Evolutionary conservation across 805 yeast species (phyloP).

Genomic region (Sugiyamaella valdiviana): DNA sequence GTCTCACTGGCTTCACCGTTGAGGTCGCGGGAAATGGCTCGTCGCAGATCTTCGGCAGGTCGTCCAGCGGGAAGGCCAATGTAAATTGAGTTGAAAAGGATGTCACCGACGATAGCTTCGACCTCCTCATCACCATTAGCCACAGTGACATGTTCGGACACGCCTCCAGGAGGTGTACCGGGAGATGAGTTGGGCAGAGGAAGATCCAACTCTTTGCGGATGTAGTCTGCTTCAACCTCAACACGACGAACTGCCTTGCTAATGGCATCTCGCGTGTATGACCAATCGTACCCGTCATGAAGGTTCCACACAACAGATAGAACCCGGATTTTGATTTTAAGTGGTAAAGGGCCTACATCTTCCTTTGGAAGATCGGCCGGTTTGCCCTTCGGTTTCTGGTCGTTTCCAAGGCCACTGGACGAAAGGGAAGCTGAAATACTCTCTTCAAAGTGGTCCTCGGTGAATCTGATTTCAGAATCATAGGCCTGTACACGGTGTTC

Average conservation of each 20-base stretch:
- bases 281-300: constrained; percentile 93
- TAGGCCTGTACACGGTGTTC: constrained; percentile 19
- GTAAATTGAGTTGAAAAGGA: constrained; percentile 73
- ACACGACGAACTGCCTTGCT: constrained; percentile 57
- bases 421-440: constrained; percentile 8
- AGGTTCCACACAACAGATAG: constrained; percentile 35
- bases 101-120: constrained; percentile 46
- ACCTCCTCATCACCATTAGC: constrained; percentile 13
- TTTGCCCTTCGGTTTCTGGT: neutral
- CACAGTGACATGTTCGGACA: constrained; percentile 15
- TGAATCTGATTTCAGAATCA: constrained; percentile 13
- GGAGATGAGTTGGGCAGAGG: neutral
- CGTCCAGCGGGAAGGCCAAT: constrained; percentile 49
- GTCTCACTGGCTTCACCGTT: constrained; percentile 33
- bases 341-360: neutral
- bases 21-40: constrained; percentile 48
- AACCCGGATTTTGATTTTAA: neutral
- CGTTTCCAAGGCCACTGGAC: neutral
- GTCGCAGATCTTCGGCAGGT: constrained; percentile 42
- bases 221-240: constrained; percentile 43
- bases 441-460: constrained; percentile 26
- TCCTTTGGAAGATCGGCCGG: neutral
- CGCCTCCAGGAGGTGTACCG: constrained; percentile 11
- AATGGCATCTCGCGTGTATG: constrained; percentile 62
- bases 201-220: constrained; percentile 19